Conservation (phyloP, 139 green algal species). For the Coelastrella sp. region DNA sequence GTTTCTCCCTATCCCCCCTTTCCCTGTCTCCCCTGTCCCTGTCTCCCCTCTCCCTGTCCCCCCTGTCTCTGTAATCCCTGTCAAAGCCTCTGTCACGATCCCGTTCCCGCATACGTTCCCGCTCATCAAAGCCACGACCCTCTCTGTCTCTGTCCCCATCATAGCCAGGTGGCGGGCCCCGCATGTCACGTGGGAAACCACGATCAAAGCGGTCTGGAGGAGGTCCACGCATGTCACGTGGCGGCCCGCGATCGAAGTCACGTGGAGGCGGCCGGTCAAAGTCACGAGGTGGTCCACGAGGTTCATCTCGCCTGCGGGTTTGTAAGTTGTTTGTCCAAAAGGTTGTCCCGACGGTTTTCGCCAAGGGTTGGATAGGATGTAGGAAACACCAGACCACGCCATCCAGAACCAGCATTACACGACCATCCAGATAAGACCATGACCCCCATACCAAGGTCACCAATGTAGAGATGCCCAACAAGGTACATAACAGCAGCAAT, state of each 20-base stretch:
- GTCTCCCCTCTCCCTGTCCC: conserved; percentile 45
- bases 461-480: background rate
- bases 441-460: conserved; percentile 30
- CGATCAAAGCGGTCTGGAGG: no score
- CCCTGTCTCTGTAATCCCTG: conserved; percentile 24
- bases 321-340: background rate
- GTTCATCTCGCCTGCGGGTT: conserved; percentile 4
- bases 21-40: conserved; percentile 31
- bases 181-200: background rate
- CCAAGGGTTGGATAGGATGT: no score
- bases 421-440: background rate
- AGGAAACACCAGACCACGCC: background rate
- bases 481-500: conserved; percentile 18
- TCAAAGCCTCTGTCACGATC: conserved; percentile 35
- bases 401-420: background rate
- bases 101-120: conserved; percentile 6
- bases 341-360: no score
- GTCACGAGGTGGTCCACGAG: background rate
- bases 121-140: background rate
- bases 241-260: background rate
- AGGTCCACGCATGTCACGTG: background rate
- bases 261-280: background rate
- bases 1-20: conserved; percentile 29
- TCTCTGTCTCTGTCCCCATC: conserved; percentile 45
- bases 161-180: conserved; percentile 26